Conservation (phyloP, 2,329 filamentous ascomycete genomes). For the Seiridium cupressi region DNA sequence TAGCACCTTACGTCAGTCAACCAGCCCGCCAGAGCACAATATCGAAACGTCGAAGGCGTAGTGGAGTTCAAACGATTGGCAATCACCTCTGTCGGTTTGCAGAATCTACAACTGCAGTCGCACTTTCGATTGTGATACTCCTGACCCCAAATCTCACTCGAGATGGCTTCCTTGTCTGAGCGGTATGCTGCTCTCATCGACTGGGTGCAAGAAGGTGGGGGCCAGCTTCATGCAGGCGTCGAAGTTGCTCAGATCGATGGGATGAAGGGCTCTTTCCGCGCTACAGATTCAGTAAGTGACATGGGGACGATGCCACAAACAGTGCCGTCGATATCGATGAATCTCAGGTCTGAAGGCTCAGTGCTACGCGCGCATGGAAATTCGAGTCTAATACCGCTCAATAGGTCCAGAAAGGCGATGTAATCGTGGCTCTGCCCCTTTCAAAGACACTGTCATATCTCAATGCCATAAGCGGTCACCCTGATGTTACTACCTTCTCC, state of each 20-base stretch:
- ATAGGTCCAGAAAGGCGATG: slow-evolving; percentile 33
- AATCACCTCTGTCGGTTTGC: too few relatives aligned
- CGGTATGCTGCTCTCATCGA: slow-evolving; percentile 36
- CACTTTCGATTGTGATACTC: too few relatives aligned
- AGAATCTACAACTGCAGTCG: too few relatives aligned
- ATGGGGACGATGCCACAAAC: neutral
- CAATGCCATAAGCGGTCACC: slow-evolving; percentile 43
- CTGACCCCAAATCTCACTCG: too few relatives aligned
- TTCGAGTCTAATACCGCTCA: slow-evolving; percentile 6
- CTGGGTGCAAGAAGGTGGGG: slow-evolving; percentile 48
- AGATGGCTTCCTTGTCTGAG: slow-evolving; percentile 18
- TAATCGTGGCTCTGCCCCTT: slow-evolving; percentile 52
- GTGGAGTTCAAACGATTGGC: too few relatives aligned
- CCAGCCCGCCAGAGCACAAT: too few relatives aligned
- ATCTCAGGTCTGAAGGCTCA: too few relatives aligned
- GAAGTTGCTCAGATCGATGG: slow-evolving; percentile 49
- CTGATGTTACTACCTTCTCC: slow-evolving; percentile 16
- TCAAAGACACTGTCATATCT: slow-evolving; percentile 56
- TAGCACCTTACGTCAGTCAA: too few relatives aligned
- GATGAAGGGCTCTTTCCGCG: slow-evolving; percentile 55
- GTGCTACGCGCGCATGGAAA: neutral
- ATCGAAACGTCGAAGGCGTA: too few relatives aligned
- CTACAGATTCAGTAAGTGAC: slow-evolving; percentile 27
- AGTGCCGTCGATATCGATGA: neutral
- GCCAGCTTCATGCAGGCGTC: slow-evolving; percentile 46